Evolutionary conservation across 495 filamentous ascomycete species (phyloP).

Genomic region (Talaromyces wortmannii): DNA sequence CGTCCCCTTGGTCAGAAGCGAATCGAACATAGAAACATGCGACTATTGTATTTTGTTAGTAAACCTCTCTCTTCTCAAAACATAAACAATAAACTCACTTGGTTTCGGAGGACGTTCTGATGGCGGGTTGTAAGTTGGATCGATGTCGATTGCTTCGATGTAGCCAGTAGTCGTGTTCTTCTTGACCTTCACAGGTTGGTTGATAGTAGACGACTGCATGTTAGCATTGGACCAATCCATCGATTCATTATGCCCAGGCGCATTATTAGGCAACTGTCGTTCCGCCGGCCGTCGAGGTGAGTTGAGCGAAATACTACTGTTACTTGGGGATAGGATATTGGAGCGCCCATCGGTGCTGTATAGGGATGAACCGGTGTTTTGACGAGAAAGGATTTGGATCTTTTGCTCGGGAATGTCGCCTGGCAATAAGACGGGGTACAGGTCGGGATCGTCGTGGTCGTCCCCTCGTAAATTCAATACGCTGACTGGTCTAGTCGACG

Average conservation of each 20-base stretch:
- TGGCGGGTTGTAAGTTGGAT: slow-evolving; percentile 77
- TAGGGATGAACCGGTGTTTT: slow-evolving; percentile 49
- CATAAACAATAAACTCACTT: slow-evolving; percentile 35
- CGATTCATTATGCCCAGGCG: slow-evolving; percentile 14
- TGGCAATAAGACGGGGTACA: slow-evolving; percentile 70
- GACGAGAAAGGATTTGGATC: slow-evolving; percentile 43
- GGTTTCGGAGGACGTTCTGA: slow-evolving; percentile 63
- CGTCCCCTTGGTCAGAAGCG: slow-evolving; percentile 44
- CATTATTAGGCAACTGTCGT: slow-evolving; percentile 1
- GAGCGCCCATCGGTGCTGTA: slow-evolving; percentile 45
- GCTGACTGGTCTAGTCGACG: slow-evolving; percentile 79
- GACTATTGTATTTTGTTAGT: slow-evolving; percentile 33
- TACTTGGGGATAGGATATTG: slow-evolving; percentile 62
- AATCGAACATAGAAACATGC: slow-evolving; percentile 85
- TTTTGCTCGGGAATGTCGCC: slow-evolving; percentile 60
- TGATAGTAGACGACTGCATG: slow-evolving; percentile 7
- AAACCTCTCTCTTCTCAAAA: slow-evolving; percentile 1
- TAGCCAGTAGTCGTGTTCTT: slow-evolving; percentile 54
- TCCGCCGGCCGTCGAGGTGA: slow-evolving; percentile 23
- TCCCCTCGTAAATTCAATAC: slow-evolving; percentile 77
- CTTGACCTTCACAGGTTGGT: slow-evolving; percentile 39
- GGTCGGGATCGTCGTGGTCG: slow-evolving; percentile 82
- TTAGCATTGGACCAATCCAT: slow-evolving; percentile 13
- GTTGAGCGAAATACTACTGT: slow-evolving; percentile 39
- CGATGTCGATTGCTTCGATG: slow-evolving; percentile 89